Evolutionary conservation across 768 basidiomycete genomes (phyloP).

Genomic region (Mycena metata): DNA sequence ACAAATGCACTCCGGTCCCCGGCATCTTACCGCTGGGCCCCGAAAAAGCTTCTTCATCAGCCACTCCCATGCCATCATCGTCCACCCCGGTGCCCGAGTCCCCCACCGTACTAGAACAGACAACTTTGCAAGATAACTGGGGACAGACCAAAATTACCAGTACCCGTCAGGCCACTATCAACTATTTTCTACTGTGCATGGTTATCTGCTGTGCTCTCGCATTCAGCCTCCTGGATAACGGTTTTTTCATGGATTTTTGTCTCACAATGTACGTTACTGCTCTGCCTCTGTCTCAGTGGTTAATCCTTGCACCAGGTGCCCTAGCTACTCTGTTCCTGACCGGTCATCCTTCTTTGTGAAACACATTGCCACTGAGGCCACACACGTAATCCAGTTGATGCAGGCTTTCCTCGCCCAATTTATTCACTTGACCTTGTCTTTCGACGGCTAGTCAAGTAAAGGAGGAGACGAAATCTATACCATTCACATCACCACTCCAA

Average conservation of each 20-base stretch:
- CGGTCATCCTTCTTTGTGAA: constrained; percentile 24
- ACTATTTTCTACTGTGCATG: constrained; percentile 11
- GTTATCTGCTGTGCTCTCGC: constrained; percentile 33
- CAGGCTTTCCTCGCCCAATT: background rate
- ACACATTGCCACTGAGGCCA: constrained; percentile 17
- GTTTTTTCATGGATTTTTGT: constrained; percentile 33
- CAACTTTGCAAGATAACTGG: constrained; percentile 4
- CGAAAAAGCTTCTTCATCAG: background rate
- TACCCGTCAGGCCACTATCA: constrained; percentile 17
- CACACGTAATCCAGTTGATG: background rate
- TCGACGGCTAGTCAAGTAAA: constrained; percentile 26
- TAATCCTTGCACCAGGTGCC: background rate
- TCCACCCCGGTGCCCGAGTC: background rate
- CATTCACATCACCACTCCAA: constrained; percentile 22
- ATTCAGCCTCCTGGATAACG: constrained; percentile 20
- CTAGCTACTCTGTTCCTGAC: constrained; percentile 23
- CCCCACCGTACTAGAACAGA: background rate
- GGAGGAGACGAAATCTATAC: constrained; percentile 32
- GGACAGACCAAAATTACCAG: constrained; percentile 10
- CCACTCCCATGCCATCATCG: background rate
- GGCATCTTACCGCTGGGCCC: background rate
- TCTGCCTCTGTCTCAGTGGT: background rate
- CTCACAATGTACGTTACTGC: constrained; percentile 2
- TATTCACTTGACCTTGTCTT: constrained; percentile 18
- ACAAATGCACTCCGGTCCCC: background rate